These are phyloP conservation scores for Collybiopsis confluens DNA, from an alignment of 768 basidiomycete genomes.

Conservation along the genomic window DNA sequence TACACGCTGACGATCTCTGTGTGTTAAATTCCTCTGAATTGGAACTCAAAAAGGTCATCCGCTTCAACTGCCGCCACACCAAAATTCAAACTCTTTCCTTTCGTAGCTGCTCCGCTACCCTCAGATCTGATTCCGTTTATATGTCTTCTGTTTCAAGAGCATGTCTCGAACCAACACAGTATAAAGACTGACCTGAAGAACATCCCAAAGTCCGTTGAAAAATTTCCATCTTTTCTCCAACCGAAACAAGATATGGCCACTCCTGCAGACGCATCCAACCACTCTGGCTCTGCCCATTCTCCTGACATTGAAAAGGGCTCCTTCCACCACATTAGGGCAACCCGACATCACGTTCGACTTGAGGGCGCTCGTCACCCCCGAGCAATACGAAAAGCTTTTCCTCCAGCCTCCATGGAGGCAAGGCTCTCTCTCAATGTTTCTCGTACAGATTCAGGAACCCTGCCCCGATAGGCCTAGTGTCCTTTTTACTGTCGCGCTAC, in stretches of 20 bases:
- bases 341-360: no score
- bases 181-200: no score
- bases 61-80: not conserved
- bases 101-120: no score
- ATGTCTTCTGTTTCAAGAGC: no score
- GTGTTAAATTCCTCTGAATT: not conserved
- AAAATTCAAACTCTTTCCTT: no score
- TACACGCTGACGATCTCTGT: no score
- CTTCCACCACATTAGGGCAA: not conserved
- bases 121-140: no score
- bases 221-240: no score
- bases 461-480: conserved; percentile 12
- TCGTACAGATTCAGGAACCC: conserved; percentile 12
- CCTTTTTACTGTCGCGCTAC: conserved; percentile 13
- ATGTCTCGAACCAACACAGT: no score
- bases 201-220: no score
- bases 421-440: not conserved
- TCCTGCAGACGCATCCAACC: no score
- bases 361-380: conserved; percentile 1
- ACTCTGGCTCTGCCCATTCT: not conserved
- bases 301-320: conserved; percentile 12
- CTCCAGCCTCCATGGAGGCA: conserved; percentile 12
- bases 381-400: conserved; percentile 14
- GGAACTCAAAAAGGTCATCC: not conserved
- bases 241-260: no score